Evolutionary conservation across 2,329 filamentous ascomycete species (phyloP).

Genomic region (Zelopaecilomyces penicillatus): DNA sequence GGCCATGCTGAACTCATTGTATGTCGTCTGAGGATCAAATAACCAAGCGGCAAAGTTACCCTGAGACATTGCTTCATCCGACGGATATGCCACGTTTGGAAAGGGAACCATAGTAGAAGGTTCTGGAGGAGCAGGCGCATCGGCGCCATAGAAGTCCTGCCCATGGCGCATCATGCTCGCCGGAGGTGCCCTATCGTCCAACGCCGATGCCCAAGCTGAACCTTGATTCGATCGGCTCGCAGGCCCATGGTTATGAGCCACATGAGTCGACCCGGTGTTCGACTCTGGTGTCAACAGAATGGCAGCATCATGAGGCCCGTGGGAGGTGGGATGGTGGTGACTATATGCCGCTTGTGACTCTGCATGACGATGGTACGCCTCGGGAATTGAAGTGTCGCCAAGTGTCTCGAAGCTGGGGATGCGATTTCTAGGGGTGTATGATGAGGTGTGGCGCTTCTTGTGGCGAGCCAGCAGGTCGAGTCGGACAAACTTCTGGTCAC

Average conservation of each 20-base stretch:
- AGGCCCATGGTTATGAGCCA: constrained; percentile 15
- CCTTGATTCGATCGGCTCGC: constrained; percentile 9
- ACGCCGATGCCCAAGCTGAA: constrained; percentile 20
- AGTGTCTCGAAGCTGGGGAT: constrained; percentile 38
- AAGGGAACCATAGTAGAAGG: constrained; percentile 25
- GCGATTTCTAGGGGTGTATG: constrained; percentile 42
- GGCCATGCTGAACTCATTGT: constrained; percentile 33
- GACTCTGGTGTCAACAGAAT: constrained; percentile 37
- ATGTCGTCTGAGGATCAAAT: constrained; percentile 37
- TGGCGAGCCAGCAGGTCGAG: constrained; percentile 66
- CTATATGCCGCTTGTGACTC: constrained; percentile 1
- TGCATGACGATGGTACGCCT: not conserved
- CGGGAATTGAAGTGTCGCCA: constrained; percentile 11
- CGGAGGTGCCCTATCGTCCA: constrained; percentile 24
- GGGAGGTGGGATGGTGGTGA: constrained; percentile 19
- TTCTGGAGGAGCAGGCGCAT: constrained; percentile 21
- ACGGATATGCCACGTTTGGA: constrained; percentile 11
- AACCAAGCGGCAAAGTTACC: constrained; percentile 45
- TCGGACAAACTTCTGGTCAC: constrained; percentile 68
- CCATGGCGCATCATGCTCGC: constrained; percentile 30
- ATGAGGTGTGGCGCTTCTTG: constrained; percentile 54
- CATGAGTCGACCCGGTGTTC: constrained; percentile 18
- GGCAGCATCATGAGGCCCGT: constrained; percentile 36
- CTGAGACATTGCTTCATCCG: constrained; percentile 27
- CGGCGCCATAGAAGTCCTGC: constrained; percentile 27